phyloP scores from a whole-genome alignment of 2,329 filamentous ascomycete species.

The Aspergillus proliferans region DNA sequence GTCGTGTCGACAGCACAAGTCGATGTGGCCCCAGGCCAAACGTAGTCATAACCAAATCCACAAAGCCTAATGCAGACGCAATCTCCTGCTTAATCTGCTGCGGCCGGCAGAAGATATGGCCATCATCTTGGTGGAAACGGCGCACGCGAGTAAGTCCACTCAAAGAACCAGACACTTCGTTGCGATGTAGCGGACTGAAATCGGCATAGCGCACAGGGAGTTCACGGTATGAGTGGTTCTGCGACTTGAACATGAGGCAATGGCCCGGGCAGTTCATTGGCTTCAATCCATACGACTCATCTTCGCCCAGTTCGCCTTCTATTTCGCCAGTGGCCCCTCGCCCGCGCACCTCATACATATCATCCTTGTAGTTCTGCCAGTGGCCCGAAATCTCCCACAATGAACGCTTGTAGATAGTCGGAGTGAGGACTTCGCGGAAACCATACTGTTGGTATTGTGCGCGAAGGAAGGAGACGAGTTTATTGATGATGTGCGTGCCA shows the following conservation, averaged over 20 bases:
- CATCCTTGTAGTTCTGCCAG: conserved; percentile 81
- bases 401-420: conserved; percentile 83
- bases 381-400: conserved; percentile 83
- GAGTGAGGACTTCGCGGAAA: conserved; percentile 82
- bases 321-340: conserved; percentile 43
- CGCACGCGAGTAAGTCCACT: conserved; percentile 77
- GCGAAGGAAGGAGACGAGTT: conserved; percentile 72
- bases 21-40: conserved; percentile 68
- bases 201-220: conserved; percentile 79
- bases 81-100: conserved; percentile 71
- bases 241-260: conserved; percentile 73
- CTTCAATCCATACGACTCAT: conserved; percentile 75
- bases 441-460: conserved; percentile 79
- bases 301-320: conserved; percentile 47
- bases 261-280: conserved; percentile 93
- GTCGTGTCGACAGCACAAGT: conserved; percentile 71
- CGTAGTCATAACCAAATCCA: conserved; percentile 63
- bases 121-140: conserved; percentile 85
- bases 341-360: conserved; percentile 75
- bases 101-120: conserved; percentile 81
- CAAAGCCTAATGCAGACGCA: conserved; percentile 65
- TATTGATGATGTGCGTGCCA: conserved; percentile 76
- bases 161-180: conserved; percentile 75
- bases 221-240: conserved; percentile 69
- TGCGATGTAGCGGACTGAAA: conserved; percentile 79